A percentile compares a stretch with the other conserved stretches of the same genome.
phyloP scores from a whole-genome alignment of 1,139 yeast species.

The Yamadazyma blattariae region DNA sequence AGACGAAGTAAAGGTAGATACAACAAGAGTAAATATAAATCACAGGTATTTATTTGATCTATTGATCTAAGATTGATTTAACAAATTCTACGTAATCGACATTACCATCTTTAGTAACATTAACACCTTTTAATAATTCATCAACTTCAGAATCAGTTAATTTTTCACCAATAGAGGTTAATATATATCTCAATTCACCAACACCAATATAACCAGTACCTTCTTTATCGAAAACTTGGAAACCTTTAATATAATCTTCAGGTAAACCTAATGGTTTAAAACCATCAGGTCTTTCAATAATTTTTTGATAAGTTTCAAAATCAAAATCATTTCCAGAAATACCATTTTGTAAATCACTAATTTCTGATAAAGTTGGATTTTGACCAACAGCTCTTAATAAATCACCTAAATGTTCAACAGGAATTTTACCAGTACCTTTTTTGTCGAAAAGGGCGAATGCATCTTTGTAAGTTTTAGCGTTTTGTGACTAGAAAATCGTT shows the following conservation, averaged over 20 bases:
- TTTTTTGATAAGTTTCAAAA: constrained; percentile 73
- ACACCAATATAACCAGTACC: constrained; percentile 94
- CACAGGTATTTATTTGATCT: too few relatives aligned
- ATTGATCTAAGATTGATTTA: constrained; percentile 89
- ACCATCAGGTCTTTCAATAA: constrained; percentile 85
- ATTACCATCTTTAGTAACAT: constrained; percentile 88
- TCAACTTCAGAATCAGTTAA: constrained; percentile 88
- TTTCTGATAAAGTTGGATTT: constrained; percentile 93
- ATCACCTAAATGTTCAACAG: constrained; percentile 88
- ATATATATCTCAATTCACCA: constrained; percentile 91
- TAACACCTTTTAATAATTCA: constrained; percentile 92
- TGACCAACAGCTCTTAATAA: constrained; percentile 95
- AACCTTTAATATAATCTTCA: constrained; percentile 95
- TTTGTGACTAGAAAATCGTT: constrained; percentile 29
- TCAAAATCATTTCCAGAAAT: constrained; percentile 52
- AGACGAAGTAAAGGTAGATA: too few relatives aligned
- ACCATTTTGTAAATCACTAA: constrained; percentile 64
- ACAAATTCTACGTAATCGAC: constrained; percentile 95
- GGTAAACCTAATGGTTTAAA: constrained; percentile 90
- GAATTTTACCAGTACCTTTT: constrained; percentile 91
- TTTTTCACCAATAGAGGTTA: constrained; percentile 93
- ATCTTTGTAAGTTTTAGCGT: constrained; percentile 82
- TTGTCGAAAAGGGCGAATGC: constrained; percentile 97
- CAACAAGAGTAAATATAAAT: too few relatives aligned
- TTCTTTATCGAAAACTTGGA: constrained; percentile 96